These are phyloP conservation scores for Brassica incana DNA, from an alignment of 345 rosid species.

Conservation along the genomic window DNA sequence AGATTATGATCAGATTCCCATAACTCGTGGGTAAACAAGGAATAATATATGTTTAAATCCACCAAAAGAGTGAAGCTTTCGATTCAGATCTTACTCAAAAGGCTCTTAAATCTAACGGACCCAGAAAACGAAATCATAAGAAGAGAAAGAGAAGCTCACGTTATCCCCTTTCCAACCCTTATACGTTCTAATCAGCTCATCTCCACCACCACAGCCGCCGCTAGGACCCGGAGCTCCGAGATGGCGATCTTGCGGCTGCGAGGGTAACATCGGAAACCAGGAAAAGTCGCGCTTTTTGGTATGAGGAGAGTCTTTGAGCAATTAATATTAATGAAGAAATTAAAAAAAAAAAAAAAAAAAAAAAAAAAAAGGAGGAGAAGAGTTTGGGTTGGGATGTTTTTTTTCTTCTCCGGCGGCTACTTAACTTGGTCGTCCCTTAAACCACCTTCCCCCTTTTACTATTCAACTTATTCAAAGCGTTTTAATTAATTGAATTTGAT, in stretches of 20 bases:
- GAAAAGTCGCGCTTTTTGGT: not conserved
- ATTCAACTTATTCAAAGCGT: constrained; percentile 21
- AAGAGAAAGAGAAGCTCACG: constrained; percentile 45
- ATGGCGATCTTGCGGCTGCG: constrained; percentile 45
- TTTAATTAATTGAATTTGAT: not conserved
- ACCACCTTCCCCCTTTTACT: constrained; percentile 18
- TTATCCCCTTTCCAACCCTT: constrained; percentile 83
- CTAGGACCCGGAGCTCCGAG: constrained; percentile 33
- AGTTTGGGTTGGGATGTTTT: not conserved
- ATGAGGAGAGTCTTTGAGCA: not conserved
- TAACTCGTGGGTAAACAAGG: not conserved
- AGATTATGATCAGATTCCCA: not conserved
- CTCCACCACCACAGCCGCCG: constrained; percentile 33
- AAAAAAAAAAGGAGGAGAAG: not conserved
- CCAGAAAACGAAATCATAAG: not conserved
- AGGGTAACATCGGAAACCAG: constrained; percentile 37
- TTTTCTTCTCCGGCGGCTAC: not conserved
- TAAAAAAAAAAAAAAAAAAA: not conserved
- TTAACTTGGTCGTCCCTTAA: constrained; percentile 17
- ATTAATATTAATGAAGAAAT: not conserved
- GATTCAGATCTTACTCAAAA: constrained; percentile 40
- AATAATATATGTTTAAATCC: not conserved
- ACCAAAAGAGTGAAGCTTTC: not conserved
- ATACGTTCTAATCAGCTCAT: constrained; percentile 55
- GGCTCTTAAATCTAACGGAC: constrained; percentile 4